A percentile compares a stretch with the other conserved stretches of the same genome.
Conservation (phyloP, 805 yeast genomes). For the Cyberlindnera mycetangii region DNA sequence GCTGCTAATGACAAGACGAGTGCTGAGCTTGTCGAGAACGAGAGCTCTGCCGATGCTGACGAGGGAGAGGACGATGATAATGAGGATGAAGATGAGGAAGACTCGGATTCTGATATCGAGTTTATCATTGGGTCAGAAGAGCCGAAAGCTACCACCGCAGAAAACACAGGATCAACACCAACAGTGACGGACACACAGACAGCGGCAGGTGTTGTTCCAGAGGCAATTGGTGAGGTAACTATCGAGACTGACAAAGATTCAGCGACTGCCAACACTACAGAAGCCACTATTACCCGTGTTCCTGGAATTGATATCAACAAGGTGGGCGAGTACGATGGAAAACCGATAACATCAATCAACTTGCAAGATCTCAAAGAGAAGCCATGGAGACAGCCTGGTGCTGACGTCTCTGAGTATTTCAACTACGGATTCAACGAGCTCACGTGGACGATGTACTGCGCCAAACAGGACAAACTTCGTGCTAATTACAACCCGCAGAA, state of each 20-base stretch:
- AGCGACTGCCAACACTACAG: slow-evolving; percentile 32
- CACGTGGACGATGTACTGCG: slow-evolving; percentile 91
- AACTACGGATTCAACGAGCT: slow-evolving; percentile 96
- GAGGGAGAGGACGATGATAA: slow-evolving; percentile 24
- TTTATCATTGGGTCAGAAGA: slow-evolving; percentile 63
- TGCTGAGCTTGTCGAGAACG: slow-evolving; percentile 1
- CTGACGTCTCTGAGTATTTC: slow-evolving; percentile 90
- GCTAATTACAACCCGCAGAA: slow-evolving; percentile 82
- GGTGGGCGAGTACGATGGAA: slow-evolving; percentile 73
- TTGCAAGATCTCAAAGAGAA: slow-evolving; percentile 83
- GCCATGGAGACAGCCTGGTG: slow-evolving; percentile 99
- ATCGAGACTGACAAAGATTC: slow-evolving; percentile 28
- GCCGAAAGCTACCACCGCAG: slow-evolving; percentile 19
- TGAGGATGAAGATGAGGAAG: slow-evolving; percentile 42
- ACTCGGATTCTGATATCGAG: slow-evolving; percentile 68
- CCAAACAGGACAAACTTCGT: slow-evolving; percentile 78
- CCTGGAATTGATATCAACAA: slow-evolving; percentile 64
- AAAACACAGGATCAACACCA: slow-evolving; percentile 24
- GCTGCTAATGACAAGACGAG: not conserved
- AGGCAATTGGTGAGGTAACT: slow-evolving; percentile 33
- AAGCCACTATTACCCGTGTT: slow-evolving; percentile 33
- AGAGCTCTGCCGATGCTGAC: slow-evolving; percentile 13
- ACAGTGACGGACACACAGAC: slow-evolving; percentile 28
- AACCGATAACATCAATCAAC: slow-evolving; percentile 77
- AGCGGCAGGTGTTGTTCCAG: slow-evolving; percentile 25